Evolutionary conservation across 495 filamentous ascomycete genomes (phyloP).

Genomic region (Lentithecium fluviatile): DNA sequence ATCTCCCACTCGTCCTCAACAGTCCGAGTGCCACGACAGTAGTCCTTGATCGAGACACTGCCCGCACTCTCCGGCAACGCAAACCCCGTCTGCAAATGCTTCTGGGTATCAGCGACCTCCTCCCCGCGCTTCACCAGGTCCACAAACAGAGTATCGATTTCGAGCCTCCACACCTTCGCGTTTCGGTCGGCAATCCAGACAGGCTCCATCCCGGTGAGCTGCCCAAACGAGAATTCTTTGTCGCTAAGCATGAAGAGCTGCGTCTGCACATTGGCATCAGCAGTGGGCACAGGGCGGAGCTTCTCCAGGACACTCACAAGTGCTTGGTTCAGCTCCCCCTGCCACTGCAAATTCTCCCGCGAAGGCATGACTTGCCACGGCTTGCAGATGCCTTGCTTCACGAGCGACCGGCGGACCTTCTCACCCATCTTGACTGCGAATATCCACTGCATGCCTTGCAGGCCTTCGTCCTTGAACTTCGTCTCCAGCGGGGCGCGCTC

Average conservation of each 20-base stretch:
- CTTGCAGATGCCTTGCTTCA: conserved; percentile 1
- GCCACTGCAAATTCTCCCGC: conserved; percentile 6
- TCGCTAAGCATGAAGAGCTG: not conserved
- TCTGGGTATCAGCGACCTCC: not conserved
- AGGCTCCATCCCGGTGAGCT: conserved; percentile 8
- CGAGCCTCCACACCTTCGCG: conserved; percentile 12
- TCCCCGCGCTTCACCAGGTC: not conserved
- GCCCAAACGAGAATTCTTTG: not conserved
- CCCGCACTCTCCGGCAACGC: not conserved
- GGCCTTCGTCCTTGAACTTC: not conserved
- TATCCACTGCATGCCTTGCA: conserved; percentile 2
- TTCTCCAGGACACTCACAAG: not conserved
- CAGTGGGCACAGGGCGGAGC: not conserved
- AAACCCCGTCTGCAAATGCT: conserved; percentile 5
- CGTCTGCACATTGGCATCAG: not conserved
- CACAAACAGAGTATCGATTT: not conserved
- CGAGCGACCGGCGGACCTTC: conserved; percentile 1
- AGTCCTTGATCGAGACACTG: conserved; percentile 5
- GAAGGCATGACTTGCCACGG: not conserved
- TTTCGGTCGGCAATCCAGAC: not conserved
- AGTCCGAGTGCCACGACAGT: not conserved
- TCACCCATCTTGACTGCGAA: conserved; percentile 8
- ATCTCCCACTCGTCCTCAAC: conserved; percentile 19
- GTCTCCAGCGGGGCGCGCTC: not conserved
- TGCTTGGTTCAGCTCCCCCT: not conserved